phyloP scores from a whole-genome alignment of 2,329 filamentous ascomycete species.

The Pseudocercospora pini-densiflorae region DNA sequence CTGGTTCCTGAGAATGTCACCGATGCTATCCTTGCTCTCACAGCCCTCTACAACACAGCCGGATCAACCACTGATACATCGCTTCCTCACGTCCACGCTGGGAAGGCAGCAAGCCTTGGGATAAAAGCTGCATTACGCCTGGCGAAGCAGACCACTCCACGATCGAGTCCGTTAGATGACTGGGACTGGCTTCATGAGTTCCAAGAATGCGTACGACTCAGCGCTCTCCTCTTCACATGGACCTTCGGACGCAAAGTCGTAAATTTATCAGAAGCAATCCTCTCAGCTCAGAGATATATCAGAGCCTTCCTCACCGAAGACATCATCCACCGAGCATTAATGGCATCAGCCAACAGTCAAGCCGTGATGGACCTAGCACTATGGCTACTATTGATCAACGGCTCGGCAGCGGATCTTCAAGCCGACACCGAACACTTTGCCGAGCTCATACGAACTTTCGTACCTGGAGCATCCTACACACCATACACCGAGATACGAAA shows the following conservation, averaged over 20 bases:
- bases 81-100: constrained; percentile 22
- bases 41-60: constrained; percentile 22
- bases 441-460: constrained; percentile 8
- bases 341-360: neutral
- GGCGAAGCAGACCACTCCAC: constrained; percentile 16
- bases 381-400: constrained; percentile 25
- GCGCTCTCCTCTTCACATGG: constrained; percentile 24
- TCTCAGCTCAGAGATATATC: constrained; percentile 18
- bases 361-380: constrained; percentile 18
- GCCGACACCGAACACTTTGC: constrained; percentile 20
- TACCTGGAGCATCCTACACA: constrained; percentile 4
- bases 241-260: constrained; percentile 22
- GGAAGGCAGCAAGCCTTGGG: constrained; percentile 18
- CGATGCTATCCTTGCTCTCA: constrained; percentile 25
- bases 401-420: constrained; percentile 9
- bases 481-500: constrained; percentile 12
- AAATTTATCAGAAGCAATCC: constrained; percentile 17
- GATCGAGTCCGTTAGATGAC: constrained; percentile 9
- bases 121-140: constrained; percentile 24
- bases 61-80: constrained; percentile 1
- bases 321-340: constrained; percentile 12
- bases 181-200: constrained; percentile 21
- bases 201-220: constrained; percentile 20
- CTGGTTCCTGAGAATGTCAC: constrained; percentile 9
- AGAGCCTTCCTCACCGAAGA: constrained; percentile 11